Evolutionary conservation across 306 rosid species (phyloP), one percentile per base, ranked within the genome.

Genomic region (Cicer chorassanicum): DNA sequence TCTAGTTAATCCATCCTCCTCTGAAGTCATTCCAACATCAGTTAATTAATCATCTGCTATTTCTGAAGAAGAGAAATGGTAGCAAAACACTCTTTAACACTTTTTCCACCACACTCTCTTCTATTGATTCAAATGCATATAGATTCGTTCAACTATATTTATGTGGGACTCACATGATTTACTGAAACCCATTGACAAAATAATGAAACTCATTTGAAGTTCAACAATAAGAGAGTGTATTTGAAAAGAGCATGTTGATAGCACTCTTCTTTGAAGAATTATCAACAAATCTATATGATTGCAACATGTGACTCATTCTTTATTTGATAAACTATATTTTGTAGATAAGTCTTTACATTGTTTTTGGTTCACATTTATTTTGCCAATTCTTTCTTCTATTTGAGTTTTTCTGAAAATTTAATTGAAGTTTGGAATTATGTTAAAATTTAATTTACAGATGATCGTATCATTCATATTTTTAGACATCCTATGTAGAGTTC

Each of bases 271-370:
- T 21, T 63, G 54, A 57, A 53, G 16, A 71, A 68, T 19, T 42
- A 72, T 50, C 51, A 18, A 34, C 43, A 40, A 44, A 66, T 62
- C 59, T 64, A 38, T 48, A 34, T 55, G 67, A 45, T 44, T 62
- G 77, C 38, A 68, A 51, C 74, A 14, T 66, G 16, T 68, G 29
- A 55, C 48, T 71, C 63, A 68, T 66, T 48, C 3, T 55, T 65
- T 60, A 55, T 73, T 57, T 73, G 61, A 50, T 65, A 16, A 74
- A 75, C 68, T 46, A 46, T 39, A 44, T 85, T 57, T 44, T 79
- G 68, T 74, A 93, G 97, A 38, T 24, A 44, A 69, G 51, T 76
- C 18, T 63, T 15, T 29, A 56, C 48, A 29, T 76, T 15, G 46
- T 44, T 45, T 64, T 44, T 5, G 1, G 44, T 57, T 77, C 64